Conservation (phyloP, 306 rosid species). For the Inga laurina region DNA sequence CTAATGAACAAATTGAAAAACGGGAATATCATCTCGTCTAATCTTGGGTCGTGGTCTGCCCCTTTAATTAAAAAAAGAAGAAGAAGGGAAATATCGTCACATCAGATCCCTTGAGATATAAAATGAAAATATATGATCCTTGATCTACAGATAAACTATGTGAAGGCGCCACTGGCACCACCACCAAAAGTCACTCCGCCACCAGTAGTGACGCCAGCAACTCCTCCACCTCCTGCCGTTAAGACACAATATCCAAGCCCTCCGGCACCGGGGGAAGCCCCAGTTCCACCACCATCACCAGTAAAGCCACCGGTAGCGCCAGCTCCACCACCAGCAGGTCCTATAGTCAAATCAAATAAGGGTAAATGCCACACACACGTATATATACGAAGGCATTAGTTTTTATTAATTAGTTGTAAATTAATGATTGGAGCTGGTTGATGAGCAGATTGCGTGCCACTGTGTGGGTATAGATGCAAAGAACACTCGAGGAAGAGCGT, state of each 20-base stretch:
- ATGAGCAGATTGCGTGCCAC: constrained; percentile 68
- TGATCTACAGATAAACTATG: constrained; percentile 41
- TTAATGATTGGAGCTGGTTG: neutral
- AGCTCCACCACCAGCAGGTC: constrained; percentile 43
- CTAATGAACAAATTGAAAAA: neutral
- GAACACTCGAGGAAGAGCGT: constrained; percentile 55
- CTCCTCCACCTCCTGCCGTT: neutral
- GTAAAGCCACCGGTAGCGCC: constrained; percentile 27
- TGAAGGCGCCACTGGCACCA: constrained; percentile 21
- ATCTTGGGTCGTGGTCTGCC: neutral
- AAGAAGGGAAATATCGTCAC: too few species aligned
- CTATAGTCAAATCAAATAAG: constrained; percentile 51
- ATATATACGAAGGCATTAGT: neutral
- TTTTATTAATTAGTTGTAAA: neutral
- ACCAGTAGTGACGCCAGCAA: neutral
- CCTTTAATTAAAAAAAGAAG: too few species aligned
- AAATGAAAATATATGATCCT: neutral
- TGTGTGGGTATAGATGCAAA: constrained; percentile 62
- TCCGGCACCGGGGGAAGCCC: neutral
- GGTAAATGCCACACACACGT: constrained; percentile 37
- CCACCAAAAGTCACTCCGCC: constrained; percentile 24
- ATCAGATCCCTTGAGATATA: too few species aligned
- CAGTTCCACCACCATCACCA: constrained; percentile 28
- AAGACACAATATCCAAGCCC: neutral
- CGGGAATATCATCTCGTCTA: neutral